Percentiles rank a stretch among this genome's conserved stretches.
Evolutionary conservation across 108 stramenopile genomes (phyloP).

Genomic region (Nitzschia sp.): DNA sequence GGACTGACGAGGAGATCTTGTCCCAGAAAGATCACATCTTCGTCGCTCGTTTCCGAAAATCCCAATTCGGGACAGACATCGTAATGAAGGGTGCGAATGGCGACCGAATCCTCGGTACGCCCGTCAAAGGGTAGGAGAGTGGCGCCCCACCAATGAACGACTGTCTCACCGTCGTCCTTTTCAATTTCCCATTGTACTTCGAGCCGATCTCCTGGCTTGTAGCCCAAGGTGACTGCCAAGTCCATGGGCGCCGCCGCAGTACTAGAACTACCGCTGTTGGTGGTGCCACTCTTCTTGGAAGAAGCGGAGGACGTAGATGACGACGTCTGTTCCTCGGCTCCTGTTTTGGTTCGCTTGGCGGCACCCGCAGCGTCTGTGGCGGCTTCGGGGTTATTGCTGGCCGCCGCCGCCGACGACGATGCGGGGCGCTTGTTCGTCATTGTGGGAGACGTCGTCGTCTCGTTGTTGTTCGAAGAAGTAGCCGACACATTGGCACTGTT

Average conservation of each 20-base stretch:
- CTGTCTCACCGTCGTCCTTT: constrained; percentile 17
- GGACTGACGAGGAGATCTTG: constrained; percentile 31
- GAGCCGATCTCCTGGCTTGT: constrained; percentile 45
- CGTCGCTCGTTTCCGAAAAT: constrained; percentile 49
- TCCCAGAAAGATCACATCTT: constrained; percentile 61
- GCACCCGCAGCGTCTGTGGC: neutral
- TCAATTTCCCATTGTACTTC: constrained; percentile 67
- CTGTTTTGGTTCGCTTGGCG: constrained; percentile 2
- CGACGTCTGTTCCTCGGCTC: neutral
- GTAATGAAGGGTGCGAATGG: constrained; percentile 52
- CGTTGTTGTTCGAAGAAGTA: neutral
- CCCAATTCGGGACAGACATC: constrained; percentile 49
- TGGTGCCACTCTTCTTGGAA: constrained; percentile 3
- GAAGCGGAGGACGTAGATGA: neutral
- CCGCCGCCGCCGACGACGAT: too few relatives aligned
- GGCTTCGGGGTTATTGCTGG: too few relatives aligned
- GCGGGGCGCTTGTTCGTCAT: neutral
- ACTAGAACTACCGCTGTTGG: neutral
- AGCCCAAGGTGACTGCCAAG: constrained; percentile 34
- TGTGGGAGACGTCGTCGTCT: too few relatives aligned
- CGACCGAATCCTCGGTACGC: constrained; percentile 41
- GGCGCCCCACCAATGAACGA: constrained; percentile 56
- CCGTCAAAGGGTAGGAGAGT: constrained; percentile 53
- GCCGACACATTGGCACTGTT: neutral
- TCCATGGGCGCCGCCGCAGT: constrained; percentile 22